Conservation (phyloP, 2,329 filamentous ascomycete genomes). For the Plenodomus lindquistii region DNA sequence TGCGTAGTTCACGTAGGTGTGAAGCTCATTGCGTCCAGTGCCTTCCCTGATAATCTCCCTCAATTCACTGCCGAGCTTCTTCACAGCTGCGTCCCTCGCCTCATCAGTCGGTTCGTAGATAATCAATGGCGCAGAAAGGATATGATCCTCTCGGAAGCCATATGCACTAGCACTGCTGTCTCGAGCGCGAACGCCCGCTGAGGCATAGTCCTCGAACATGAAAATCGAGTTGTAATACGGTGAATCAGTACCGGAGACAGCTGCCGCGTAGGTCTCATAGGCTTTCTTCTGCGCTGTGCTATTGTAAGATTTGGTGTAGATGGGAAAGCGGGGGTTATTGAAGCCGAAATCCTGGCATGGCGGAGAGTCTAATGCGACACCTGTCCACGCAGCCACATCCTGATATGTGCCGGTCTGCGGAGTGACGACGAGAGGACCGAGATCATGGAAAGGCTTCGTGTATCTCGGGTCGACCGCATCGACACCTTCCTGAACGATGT, state of each 20-base stretch:
- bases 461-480: slow-evolving; percentile 21
- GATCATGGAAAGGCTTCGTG: slow-evolving; percentile 24
- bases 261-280: slow-evolving; percentile 45
- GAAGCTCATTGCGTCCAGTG: slow-evolving; percentile 21
- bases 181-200: slow-evolving; percentile 53
- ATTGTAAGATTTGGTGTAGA: slow-evolving; percentile 37
- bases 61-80: slow-evolving; percentile 18
- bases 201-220: slow-evolving; percentile 61
- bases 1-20: slow-evolving; percentile 44
- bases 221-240: slow-evolving; percentile 49
- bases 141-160: slow-evolving; percentile 32
- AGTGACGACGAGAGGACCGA: slow-evolving; percentile 14
- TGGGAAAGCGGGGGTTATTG: slow-evolving; percentile 29
- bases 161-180: too few relatives aligned
- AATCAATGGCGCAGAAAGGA: slow-evolving; percentile 24
- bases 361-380: slow-evolving; percentile 26
- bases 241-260: slow-evolving; percentile 31
- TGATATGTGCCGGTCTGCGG: slow-evolving; percentile 23
- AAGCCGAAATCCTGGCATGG: slow-evolving; percentile 32
- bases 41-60: slow-evolving; percentile 23
- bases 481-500: slow-evolving; percentile 31
- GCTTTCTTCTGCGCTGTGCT: slow-evolving; percentile 40
- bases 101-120: slow-evolving; percentile 18
- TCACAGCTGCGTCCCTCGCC: slow-evolving; percentile 13
- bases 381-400: slow-evolving; percentile 27